phyloP scores from a whole-genome alignment of 2,329 filamentous ascomycete genomes.

The Ophiostoma himal-ulmi region DNA sequence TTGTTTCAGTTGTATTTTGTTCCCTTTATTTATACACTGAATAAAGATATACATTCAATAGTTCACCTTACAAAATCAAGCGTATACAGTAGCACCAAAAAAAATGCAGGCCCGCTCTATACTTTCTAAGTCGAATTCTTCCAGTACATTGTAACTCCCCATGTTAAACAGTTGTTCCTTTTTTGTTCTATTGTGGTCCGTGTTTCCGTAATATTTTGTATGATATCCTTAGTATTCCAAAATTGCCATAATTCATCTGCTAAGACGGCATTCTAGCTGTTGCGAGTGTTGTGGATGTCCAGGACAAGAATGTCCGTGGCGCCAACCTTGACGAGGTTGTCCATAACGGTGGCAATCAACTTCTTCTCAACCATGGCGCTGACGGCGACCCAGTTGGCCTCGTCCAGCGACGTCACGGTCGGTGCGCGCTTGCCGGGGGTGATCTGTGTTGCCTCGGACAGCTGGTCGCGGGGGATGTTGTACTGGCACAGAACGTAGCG shows the following conservation, averaged over 20 bases:
- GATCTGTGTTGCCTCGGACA: conserved; percentile 64
- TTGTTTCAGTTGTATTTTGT: neutral
- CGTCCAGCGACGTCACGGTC: conserved; percentile 83
- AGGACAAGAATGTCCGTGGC: conserved; percentile 81
- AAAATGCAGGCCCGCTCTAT: conserved; percentile 9
- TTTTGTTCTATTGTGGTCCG: neutral
- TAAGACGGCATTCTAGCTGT: conserved; percentile 20
- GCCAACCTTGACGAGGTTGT: conserved; percentile 67
- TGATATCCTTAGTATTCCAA: neutral
- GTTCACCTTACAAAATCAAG: neutral
- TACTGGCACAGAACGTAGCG: conserved; percentile 93
- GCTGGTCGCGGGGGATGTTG: conserved; percentile 70
- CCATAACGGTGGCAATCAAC: conserved; percentile 79
- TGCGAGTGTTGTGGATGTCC: conserved; percentile 67
- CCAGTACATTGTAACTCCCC: neutral
- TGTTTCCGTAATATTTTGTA: neutral
- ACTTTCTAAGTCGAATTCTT: neutral
- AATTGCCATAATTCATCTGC: neutral
- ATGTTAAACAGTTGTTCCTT: neutral
- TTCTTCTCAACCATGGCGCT: conserved; percentile 90
- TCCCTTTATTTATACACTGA: neutral
- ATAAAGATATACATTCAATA: neutral
- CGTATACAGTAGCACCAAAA: neutral
- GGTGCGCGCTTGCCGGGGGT: conserved; percentile 92
- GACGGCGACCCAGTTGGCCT: conserved; percentile 89